phyloP scores from a whole-genome alignment of 1,284 basidiomycete species.

The Puccinia brachypodii region DNA sequence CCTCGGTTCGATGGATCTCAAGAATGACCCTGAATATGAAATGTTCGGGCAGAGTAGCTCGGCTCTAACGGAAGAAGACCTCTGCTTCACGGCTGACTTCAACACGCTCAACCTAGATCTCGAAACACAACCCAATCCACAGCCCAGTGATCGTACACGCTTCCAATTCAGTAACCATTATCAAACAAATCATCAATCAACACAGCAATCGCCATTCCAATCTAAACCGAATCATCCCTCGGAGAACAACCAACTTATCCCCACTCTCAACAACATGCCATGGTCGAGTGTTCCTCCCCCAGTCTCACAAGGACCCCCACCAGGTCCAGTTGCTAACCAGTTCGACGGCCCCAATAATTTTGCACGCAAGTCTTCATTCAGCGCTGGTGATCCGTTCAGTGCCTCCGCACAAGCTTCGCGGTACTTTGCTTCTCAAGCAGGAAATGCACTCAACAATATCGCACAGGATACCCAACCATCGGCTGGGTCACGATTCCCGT shows the following conservation, averaged over 20 bases:
- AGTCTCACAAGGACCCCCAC: not conserved
- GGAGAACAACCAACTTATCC: not conserved
- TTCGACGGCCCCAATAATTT: not conserved
- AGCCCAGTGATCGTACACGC: not conserved
- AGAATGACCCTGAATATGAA: not conserved
- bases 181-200: not conserved
- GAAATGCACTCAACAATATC: not conserved
- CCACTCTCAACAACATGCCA: conserved; percentile 21
- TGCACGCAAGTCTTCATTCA: conserved; percentile 43
- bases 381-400: conserved; percentile 47
- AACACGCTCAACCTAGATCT: conserved; percentile 55
- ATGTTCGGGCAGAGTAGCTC: conserved; percentile 50
- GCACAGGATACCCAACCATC: conserved; percentile 4
- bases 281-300: conserved; percentile 6
- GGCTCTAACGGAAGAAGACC: conserved; percentile 53
- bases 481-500: conserved; percentile 33
- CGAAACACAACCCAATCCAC: conserved; percentile 52
- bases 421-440: conserved; percentile 33
- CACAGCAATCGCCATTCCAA: not conserved
- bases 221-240: conserved; percentile 7
- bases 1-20: not conserved
- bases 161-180: conserved; percentile 32
- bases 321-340: not conserved
- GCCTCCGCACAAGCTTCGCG: conserved; percentile 45
- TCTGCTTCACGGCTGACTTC: conserved; percentile 54